These are phyloP conservation scores for Trichophyton mentagrophytes DNA, from an alignment of 2,329 filamentous ascomycete genomes.

Conservation along the genomic window DNA sequence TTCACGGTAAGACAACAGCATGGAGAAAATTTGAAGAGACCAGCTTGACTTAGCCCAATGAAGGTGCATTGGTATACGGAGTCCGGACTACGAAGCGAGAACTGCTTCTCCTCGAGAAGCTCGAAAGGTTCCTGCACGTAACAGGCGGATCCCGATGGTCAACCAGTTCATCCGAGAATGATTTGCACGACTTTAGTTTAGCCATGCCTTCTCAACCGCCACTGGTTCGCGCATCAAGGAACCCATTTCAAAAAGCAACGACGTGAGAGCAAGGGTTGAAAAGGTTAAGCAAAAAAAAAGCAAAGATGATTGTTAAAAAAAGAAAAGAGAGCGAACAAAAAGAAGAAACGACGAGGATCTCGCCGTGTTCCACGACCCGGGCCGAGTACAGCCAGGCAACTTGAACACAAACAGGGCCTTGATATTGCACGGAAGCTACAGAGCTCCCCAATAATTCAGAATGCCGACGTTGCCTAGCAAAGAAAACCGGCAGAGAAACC, in stretches of 20 bases:
- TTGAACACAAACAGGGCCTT: background rate
- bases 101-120: background rate
- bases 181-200: background rate
- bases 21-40: background rate
- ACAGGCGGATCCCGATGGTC: background rate
- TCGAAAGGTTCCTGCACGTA: background rate
- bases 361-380: slow-evolving; percentile 2
- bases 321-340: background rate
- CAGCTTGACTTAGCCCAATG: background rate
- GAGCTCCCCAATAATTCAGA: background rate
- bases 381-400: background rate
- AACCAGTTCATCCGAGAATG: background rate
- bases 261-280: background rate
- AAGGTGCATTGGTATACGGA: background rate
- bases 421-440: background rate
- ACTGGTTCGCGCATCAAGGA: background rate
- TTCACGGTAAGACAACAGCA: background rate
- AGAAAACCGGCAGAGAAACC: background rate
- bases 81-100: background rate
- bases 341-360: background rate
- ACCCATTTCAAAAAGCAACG: background rate
- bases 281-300: background rate
- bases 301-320: background rate
- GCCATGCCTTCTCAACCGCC: background rate
- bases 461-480: background rate